Conservation (phyloP, 805 yeast genomes). For the Ogataea minuta region DNA sequence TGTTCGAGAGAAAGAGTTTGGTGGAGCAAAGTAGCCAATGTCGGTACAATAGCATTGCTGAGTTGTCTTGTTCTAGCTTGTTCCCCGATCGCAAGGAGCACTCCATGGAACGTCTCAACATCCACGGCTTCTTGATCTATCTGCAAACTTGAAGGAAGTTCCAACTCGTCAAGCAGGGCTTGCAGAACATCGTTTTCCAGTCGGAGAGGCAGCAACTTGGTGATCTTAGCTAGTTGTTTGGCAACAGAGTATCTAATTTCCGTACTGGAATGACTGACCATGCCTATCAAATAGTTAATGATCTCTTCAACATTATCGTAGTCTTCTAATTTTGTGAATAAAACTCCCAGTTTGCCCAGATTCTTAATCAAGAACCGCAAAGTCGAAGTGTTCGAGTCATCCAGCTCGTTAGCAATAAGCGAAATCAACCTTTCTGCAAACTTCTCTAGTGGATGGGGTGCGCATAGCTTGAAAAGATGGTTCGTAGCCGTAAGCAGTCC, state of each 20-base stretch:
- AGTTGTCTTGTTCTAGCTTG: constrained; percentile 26
- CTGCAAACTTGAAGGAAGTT: constrained; percentile 20
- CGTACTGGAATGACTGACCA: constrained; percentile 49
- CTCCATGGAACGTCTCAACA: constrained; percentile 53
- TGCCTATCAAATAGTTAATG: constrained; percentile 44
- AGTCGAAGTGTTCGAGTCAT: constrained; percentile 9
- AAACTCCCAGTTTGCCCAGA: constrained; percentile 40
- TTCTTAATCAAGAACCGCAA: constrained; percentile 31
- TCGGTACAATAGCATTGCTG: constrained; percentile 24
- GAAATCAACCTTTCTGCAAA: constrained; percentile 17
- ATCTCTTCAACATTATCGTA: constrained; percentile 47
- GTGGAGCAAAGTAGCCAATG: constrained; percentile 40
- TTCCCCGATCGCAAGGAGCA: constrained; percentile 57
- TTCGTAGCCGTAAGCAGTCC: constrained; percentile 26
- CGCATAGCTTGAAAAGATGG: constrained; percentile 22
- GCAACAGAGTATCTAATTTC: constrained; percentile 63
- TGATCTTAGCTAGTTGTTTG: constrained; percentile 57
- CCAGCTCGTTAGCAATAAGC: constrained; percentile 19
- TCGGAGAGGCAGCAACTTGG: constrained; percentile 29
- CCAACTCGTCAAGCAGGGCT: constrained; percentile 36
- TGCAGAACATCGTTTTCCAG: constrained; percentile 43
- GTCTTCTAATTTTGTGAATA: constrained; percentile 22
- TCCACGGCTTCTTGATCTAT: constrained; percentile 35
- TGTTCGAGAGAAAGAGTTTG: constrained; percentile 58
- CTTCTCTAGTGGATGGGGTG: constrained; percentile 2